phyloP scores from a whole-genome alignment of 331 rosid species.

The Acacia concinna region DNA sequence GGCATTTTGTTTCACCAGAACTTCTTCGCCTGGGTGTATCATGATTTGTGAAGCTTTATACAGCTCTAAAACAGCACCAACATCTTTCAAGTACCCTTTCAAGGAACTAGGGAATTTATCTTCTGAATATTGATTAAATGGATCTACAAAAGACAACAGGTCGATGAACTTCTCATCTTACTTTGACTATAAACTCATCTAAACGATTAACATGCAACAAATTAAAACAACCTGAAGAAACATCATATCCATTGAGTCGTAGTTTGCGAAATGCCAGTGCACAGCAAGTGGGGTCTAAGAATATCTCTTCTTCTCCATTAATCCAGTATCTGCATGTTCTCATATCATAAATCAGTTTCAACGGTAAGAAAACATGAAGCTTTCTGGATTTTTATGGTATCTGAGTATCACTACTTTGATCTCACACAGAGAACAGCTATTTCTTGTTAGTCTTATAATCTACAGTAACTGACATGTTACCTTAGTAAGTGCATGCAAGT shows the following conservation, averaged over 20 bases:
- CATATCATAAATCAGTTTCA: background rate
- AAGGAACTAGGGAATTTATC: background rate
- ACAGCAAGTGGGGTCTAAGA: constrained; percentile 11
- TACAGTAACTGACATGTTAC: background rate
- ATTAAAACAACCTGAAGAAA: background rate
- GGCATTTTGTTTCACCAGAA: background rate
- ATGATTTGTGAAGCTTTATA: constrained; percentile 8
- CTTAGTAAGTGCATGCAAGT: background rate
- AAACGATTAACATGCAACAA: background rate
- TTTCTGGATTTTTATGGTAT: background rate
- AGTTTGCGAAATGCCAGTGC: background rate
- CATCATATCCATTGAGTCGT: background rate
- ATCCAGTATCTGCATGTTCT: background rate
- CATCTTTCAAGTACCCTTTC: constrained; percentile 7
- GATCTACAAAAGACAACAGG: background rate
- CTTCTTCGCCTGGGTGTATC: background rate
- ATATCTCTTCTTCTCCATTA: background rate
- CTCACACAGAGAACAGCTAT: background rate
- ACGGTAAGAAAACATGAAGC: background rate
- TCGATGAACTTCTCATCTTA: background rate
- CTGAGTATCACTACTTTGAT: background rate
- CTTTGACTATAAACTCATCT: background rate
- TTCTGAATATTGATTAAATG: background rate
- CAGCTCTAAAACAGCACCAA: constrained; percentile 3
- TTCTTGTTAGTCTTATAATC: background rate